phyloP scores from a whole-genome alignment of 345 rosid genomes.

The Eucalyptus camaldulensis region DNA sequence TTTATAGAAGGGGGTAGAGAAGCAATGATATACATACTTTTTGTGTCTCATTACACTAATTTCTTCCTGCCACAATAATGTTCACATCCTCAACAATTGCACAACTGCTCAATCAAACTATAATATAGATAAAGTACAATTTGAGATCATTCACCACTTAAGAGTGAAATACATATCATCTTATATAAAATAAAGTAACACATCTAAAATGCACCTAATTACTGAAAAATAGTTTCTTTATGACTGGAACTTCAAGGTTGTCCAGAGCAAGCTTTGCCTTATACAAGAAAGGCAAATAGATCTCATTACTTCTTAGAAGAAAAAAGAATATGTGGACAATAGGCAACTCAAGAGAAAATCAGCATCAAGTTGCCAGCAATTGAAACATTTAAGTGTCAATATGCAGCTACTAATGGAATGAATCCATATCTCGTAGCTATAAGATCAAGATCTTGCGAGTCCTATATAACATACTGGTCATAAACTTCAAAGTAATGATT shows the following conservation, averaged over 20 bases:
- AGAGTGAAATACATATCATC: too few relatives aligned
- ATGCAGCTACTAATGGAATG: neutral
- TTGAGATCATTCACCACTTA: too few relatives aligned
- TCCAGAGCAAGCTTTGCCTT: neutral
- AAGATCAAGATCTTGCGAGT: neutral
- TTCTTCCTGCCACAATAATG: too few relatives aligned
- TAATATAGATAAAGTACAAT: too few relatives aligned
- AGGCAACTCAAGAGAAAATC: neutral
- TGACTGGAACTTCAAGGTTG: neutral
- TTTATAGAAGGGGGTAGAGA: too few relatives aligned
- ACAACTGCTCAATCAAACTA: too few relatives aligned
- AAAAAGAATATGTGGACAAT: neutral
- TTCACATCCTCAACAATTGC: too few relatives aligned
- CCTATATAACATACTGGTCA: neutral
- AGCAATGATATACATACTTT: too few relatives aligned
- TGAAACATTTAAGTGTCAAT: too few relatives aligned
- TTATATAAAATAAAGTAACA: too few relatives aligned
- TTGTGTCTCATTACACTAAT: rapidly evolving
- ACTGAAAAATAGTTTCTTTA: neutral
- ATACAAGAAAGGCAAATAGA: neutral
- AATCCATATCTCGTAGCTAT: neutral
- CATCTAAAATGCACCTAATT: neutral
- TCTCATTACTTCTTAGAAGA: neutral
- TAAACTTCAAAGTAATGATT: neutral
- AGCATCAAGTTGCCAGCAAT: too few relatives aligned